A percentile compares a stretch with the other conserved stretches of the same genome.
phyloP scores from a whole-genome alignment of 306 rosid species.

The Acacia melanoxylon region DNA sequence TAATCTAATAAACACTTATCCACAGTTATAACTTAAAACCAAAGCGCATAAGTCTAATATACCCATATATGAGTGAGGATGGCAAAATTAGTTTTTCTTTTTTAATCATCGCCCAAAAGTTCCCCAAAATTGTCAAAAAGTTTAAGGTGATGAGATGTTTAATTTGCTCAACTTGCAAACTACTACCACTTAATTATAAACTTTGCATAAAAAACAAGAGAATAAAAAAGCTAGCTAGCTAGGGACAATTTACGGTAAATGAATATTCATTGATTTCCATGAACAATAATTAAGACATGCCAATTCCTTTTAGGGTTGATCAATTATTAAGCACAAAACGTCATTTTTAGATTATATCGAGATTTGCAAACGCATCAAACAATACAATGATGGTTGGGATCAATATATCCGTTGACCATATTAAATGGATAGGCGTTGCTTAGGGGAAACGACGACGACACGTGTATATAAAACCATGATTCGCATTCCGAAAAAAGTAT shows the following conservation, averaged over 20 bases:
- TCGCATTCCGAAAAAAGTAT: constrained; percentile 13
- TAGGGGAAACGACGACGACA: background rate
- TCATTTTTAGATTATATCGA: constrained; percentile 12
- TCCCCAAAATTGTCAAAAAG: background rate
- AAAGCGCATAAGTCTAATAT: background rate
- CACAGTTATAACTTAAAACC: background rate
- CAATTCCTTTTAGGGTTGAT: background rate
- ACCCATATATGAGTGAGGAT: background rate
- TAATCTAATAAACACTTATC: background rate
- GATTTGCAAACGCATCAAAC: constrained; percentile 32
- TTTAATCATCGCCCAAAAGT: background rate
- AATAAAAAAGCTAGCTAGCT: too few species aligned
- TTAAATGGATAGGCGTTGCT: constrained; percentile 20
- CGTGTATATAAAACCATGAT: background rate
- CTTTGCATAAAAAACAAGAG: too few species aligned
- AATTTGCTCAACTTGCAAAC: background rate
- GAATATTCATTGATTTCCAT: background rate
- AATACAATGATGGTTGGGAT: constrained; percentile 33
- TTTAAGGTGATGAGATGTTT: background rate
- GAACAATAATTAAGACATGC: background rate
- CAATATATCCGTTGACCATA: constrained; percentile 10
- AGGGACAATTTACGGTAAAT: background rate
- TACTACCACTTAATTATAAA: background rate
- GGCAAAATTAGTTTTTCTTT: too few species aligned
- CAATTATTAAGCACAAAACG: background rate